Base-by-base conservation (phyloP, 169 alveolate genomes). In the Theileria annulata region DNA sequence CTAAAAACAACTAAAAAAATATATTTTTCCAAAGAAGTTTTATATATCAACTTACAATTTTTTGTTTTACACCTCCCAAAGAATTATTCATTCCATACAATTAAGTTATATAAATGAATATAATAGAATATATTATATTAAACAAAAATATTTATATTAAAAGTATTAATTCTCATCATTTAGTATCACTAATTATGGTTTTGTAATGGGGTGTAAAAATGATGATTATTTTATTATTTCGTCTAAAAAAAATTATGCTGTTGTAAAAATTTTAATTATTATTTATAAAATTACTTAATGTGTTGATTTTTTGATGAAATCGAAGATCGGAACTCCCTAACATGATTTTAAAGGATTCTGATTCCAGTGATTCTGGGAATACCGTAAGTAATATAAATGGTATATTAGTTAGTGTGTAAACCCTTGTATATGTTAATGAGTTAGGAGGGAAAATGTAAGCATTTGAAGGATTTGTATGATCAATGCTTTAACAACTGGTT, bases 401-500 rank as follows among this genome's bases (percentile, higher is more conserved):
- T 1, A 48, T 19, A 68, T n/a, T 27, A 48, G 25, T 5, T n/a
- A 27, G 51, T 42, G 51, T 42, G 51, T 42, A 42, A 8, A 8
- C 1, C 51, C 6, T 42, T 0, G 51, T 42, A 5, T 1, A 42
- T 42, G 3, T 42, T 42, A 42, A 42, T 42, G 3, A 10, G 5
- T 68, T 56, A 69, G 91, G 76, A 72, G 75, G 88, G 73, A 25
- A 83, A 63, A 48, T 89, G 94, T 68, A 56, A 64, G 56, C 87
- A 89, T 56, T 70, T 73, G 60, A 89, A 89, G 75, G 92, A 77
- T 30, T 70, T 77, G 35, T 89, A 89, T 64, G 82, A 86, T 35
- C 80, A 71, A 51, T 89, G 94, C 79, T 89, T 89, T 68, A 81
- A 86, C 66, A 59, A 75, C 23, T 89, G 94, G 94, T 71, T 86